Conservation (phyloP, 2,329 filamentous ascomycete genomes). For the Acephala macrosclerotiorum region DNA sequence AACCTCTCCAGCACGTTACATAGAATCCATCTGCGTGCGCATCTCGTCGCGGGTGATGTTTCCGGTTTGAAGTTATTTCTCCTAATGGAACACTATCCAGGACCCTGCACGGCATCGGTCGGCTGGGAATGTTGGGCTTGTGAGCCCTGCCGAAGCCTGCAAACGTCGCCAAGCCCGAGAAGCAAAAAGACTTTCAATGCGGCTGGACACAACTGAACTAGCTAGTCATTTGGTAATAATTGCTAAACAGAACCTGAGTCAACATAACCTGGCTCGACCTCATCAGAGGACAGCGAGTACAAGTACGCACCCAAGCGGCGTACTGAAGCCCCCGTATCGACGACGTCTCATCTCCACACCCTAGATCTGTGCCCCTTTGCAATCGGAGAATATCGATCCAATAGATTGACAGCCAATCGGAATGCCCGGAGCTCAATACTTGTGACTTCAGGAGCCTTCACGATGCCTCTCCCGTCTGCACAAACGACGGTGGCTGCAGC, state of each 20-base stretch:
- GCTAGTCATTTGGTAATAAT: background rate
- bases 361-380: background rate
- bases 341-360: background rate
- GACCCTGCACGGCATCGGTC: conserved; percentile 1
- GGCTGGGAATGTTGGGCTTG: background rate
- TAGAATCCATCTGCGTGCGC: background rate
- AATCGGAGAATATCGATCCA: background rate
- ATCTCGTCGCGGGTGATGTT: no score
- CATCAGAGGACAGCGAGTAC: no score
- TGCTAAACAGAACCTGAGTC: background rate
- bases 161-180: background rate
- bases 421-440: background rate
- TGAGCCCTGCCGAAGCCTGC: background rate
- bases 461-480: background rate
- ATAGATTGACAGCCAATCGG: background rate
- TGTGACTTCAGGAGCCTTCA: background rate
- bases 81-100: background rate
- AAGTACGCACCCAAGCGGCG: background rate
- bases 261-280: background rate
- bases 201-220: background rate
- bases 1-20: background rate
- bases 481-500: conserved; percentile 24
- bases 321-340: background rate
- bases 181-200: background rate
- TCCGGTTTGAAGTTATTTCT: background rate